Base-by-base conservation (phyloP, 768 basidiomycete genomes). In the Tricholoma saponaceum region DNA sequence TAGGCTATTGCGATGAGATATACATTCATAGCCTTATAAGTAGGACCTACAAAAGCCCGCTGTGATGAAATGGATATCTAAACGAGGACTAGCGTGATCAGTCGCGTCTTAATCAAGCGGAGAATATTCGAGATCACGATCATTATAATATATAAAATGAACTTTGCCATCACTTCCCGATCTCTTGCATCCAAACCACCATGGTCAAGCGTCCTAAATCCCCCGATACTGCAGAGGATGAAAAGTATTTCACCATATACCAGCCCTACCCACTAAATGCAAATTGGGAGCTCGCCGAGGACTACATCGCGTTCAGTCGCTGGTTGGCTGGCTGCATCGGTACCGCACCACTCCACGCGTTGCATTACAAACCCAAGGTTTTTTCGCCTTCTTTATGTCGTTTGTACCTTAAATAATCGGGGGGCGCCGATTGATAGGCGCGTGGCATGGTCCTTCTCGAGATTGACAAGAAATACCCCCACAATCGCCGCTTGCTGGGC, bases 311-410 rank as follows among this genome's bases (percentile, higher is more conserved):
- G 4, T 79, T 78, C 58, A 73, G 73, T 32, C 72, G 68, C 58
- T 84, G 82, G 82, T 69, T 83, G 41, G 80, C 79, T 5, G 71
- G 74, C 26, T 72, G 73, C 51, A 70, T 80, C 22, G 78, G 75
- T 2, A 56, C 61, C 4, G 61, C 73, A 4, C 66, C 73, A 6
- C 60, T 82, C 41, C 69, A 73, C 59, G 76, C 74, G n/a, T 69
- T 83, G 10, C 76, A 77, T 57, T 70, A 79, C 57, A 82, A 80
- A 57, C 79, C 80, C 10, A 77, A 66, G 53, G 82, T 80, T 55
- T 47, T 72, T 71, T 20, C 12, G 22, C 44, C 52, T 28, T n/a
- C 3, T 25, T 22, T 18, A 18, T 23, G 52, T 26, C 5, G 51
- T 35, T 35, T 49, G n/a, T 44, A 50, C 14, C 6, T 30, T 51